Conservation (phyloP, 2,329 filamentous ascomycete species). For the Colletotrichum musae region DNA sequence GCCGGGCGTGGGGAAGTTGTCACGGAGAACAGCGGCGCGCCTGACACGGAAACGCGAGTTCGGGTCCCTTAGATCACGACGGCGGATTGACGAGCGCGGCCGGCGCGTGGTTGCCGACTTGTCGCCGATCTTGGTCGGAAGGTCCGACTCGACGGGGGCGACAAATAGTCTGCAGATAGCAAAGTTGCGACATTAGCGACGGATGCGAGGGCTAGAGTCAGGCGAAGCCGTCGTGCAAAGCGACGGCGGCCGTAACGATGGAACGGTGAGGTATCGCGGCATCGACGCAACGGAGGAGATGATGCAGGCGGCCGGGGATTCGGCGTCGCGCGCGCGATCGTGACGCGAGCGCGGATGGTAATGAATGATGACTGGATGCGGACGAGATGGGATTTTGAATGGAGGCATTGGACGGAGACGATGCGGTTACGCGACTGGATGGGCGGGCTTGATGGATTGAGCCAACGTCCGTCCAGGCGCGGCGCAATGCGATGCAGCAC, state of each 20-base stretch:
- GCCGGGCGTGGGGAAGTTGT: constrained; percentile 37
- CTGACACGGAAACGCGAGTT: constrained; percentile 50
- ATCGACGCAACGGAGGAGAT: constrained; percentile 8
- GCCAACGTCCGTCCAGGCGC: constrained; percentile 36
- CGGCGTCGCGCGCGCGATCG: not conserved
- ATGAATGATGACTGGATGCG: constrained; percentile 10
- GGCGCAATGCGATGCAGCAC: constrained; percentile 34
- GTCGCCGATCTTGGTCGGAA: constrained; percentile 53
- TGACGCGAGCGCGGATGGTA: not conserved
- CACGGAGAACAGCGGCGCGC: constrained; percentile 42
- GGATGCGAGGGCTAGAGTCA: constrained; percentile 17
- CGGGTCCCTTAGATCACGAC: constrained; percentile 52
- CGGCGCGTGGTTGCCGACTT: constrained; percentile 44
- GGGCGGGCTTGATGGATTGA: constrained; percentile 36
- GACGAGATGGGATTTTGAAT: constrained; percentile 11
- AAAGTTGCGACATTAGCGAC: constrained; percentile 28
- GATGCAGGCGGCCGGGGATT: constrained; percentile 10
- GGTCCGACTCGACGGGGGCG: constrained; percentile 61
- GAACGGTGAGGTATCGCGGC: constrained; percentile 4
- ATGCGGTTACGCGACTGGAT: constrained; percentile 32
- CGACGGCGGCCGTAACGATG: constrained; percentile 31
- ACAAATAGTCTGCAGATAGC: constrained; percentile 58
- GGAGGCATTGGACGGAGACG: constrained; percentile 26
- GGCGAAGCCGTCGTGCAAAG: constrained; percentile 27
- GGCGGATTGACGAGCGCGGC: constrained; percentile 56